Conservation (phyloP, 2,329 filamentous ascomycete genomes). For the Orbilia ellipsospora region DNA sequence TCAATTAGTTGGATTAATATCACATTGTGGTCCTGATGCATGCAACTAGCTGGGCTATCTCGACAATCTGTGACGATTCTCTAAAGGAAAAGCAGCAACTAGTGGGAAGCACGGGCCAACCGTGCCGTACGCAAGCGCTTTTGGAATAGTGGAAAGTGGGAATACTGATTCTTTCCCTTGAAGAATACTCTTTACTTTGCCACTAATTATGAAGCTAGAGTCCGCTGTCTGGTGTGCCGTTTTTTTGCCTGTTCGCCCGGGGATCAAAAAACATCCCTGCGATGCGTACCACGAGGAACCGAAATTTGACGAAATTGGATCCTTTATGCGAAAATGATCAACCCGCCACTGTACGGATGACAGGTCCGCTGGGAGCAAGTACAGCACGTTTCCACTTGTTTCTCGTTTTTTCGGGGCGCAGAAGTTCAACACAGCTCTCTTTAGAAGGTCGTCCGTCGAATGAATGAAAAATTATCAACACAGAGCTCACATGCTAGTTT, state of each 20-base stretch:
- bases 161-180: no score
- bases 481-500: slow-evolving; percentile 9
- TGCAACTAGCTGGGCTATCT: no score
- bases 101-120: background rate
- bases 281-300: slow-evolving; percentile 23
- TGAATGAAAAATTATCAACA: background rate
- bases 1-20: no score
- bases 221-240: no score
- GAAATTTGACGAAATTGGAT: slow-evolving; percentile 36
- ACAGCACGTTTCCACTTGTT: background rate
- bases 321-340: background rate
- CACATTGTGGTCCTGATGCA: no score
- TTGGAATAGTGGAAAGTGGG: background rate
- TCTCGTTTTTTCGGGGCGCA: background rate
- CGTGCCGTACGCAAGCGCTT: background rate
- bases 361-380: background rate
- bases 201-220: no score
- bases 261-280: background rate
- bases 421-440: background rate
- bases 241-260: background rate
- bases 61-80: no score
- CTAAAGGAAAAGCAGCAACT: no score
- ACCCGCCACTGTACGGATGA: background rate
- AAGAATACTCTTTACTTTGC: no score
- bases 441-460: background rate